Evolutionary conservation across 2,329 filamentous ascomycete genomes (phyloP).

Genomic region (Cercospora brassicicola): DNA sequence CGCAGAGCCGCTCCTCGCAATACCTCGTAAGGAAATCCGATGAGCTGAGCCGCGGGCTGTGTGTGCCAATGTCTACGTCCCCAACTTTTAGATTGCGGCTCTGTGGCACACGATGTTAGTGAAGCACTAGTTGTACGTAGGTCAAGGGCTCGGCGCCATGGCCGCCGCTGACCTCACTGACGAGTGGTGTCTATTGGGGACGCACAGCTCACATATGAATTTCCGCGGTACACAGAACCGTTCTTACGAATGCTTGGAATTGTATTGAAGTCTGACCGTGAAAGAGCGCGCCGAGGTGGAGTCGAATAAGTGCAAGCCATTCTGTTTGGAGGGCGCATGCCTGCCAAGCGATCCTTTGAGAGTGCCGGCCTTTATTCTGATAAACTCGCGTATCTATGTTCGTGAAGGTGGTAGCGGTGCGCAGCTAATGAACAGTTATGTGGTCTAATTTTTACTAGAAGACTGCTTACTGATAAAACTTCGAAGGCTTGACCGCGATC

Average conservation of each 20-base stretch:
- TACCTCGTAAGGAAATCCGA: background rate
- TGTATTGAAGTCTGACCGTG: too few relatives aligned
- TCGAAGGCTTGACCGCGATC: background rate
- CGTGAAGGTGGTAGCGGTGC: background rate
- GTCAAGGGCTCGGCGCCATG: conserved; percentile 6
- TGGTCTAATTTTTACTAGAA: background rate
- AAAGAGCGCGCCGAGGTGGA: background rate
- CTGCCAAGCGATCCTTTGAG: background rate
- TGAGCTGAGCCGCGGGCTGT: background rate
- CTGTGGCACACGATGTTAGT: background rate
- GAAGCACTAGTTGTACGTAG: background rate
- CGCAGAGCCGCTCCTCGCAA: background rate
- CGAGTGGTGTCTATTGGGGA: too few relatives aligned
- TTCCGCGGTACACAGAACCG: too few relatives aligned
- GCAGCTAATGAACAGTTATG: background rate
- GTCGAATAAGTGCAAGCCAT: background rate
- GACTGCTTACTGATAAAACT: background rate
- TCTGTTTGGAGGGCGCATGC: background rate
- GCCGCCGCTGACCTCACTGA: background rate
- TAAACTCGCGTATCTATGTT: background rate
- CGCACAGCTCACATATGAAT: too few relatives aligned
- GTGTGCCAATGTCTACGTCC: background rate
- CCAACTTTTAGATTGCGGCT: background rate
- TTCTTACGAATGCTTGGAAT: too few relatives aligned
- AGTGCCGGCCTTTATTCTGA: background rate